Evolutionary conservation across 805 yeast species (phyloP).

Genomic region (Lipomyces chichibuensis): DNA sequence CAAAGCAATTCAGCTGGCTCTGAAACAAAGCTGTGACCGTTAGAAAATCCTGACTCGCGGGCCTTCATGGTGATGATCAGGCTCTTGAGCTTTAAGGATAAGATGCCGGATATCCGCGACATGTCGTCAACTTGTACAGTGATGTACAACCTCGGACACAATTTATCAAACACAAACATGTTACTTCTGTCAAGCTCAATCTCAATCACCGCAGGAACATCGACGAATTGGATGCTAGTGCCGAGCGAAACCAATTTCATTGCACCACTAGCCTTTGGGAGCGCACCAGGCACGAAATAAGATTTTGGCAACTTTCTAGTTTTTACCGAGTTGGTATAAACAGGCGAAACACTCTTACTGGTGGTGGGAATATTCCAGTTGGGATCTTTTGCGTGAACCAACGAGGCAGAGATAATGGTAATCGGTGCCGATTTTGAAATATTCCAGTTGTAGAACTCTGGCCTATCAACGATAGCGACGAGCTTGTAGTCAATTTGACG

Average conservation of each 20-base stretch:
- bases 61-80: neutral
- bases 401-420: neutral
- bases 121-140: conserved; percentile 13
- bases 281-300: conserved; percentile 25
- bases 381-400: neutral
- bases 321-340: conserved; percentile 2
- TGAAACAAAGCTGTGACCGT: neutral
- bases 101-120: conserved; percentile 9
- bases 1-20: neutral
- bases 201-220: conserved; percentile 13
- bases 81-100: neutral
- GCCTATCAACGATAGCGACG: neutral
- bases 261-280: conserved; percentile 11
- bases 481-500: neutral
- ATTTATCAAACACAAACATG: conserved; percentile 5
- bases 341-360: neutral
- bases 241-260: conserved; percentile 13
- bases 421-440: neutral
- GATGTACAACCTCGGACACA: conserved; percentile 1
- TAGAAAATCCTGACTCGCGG: neutral
- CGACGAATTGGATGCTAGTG: conserved; percentile 14
- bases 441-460: neutral
- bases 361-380: neutral
- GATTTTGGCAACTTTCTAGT: conserved; percentile 22
- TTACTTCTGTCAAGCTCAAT: conserved; percentile 3